These are phyloP conservation scores for Alternaria sp. DNA, from an alignment of 2,329 filamentous ascomycete species.

Conservation along the genomic window DNA sequence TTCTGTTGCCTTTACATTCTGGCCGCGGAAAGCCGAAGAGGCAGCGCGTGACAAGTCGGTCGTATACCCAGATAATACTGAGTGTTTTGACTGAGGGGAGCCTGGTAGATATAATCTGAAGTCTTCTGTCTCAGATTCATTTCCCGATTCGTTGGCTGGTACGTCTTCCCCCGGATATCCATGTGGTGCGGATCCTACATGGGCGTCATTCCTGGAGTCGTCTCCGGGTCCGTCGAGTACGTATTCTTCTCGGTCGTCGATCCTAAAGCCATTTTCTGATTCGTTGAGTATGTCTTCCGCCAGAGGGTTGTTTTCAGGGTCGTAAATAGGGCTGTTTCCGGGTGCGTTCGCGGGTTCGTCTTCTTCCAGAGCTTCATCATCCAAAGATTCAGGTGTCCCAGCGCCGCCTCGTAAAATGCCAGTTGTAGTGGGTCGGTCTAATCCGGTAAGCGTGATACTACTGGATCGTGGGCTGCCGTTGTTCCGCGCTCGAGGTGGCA, in stretches of 20 bases:
- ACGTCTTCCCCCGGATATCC: not conserved
- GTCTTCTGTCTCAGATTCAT: too few relatives aligned
- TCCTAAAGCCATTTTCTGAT: not conserved
- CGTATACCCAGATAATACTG: not conserved
- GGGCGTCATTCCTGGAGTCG: not conserved
- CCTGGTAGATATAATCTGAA: not conserved
- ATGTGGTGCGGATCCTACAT: not conserved
- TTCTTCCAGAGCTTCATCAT: not conserved
- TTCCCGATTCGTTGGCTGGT: too few relatives aligned
- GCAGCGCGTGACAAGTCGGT: constrained; percentile 2
- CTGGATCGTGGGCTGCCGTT: not conserved
- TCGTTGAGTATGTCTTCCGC: not conserved
- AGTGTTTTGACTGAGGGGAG: not conserved
- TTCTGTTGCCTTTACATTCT: not conserved
- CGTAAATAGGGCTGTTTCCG: not conserved
- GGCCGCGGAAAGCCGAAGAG: not conserved
- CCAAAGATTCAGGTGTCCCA: not conserved
- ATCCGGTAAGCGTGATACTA: too few relatives aligned
- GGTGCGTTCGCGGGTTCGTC: not conserved
- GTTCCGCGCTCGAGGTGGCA: not conserved
- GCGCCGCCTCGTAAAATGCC: constrained; percentile 1
- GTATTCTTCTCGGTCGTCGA: not conserved
- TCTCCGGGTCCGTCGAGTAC: not conserved
- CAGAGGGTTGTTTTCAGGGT: not conserved
- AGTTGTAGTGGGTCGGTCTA: not conserved